Evolutionary conservation across 306 rosid species (phyloP), one percentile per base, ranked within the genome.

Genomic region (Arachis stenosperma): DNA sequence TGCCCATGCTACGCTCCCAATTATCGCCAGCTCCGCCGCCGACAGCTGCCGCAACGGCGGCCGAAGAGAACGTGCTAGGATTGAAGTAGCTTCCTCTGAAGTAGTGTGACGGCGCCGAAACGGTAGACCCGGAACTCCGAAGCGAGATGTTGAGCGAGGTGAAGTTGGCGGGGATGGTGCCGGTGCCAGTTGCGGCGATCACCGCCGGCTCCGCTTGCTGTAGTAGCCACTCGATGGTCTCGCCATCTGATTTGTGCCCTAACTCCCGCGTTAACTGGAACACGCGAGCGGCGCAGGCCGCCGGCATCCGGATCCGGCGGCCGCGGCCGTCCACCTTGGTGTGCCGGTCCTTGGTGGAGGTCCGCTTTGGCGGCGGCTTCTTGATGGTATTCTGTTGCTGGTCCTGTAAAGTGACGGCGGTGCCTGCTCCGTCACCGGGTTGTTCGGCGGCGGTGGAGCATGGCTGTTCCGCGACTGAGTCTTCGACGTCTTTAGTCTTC

Each of bases 261-360:
- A 93, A 85, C 76, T 93, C 98, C 63, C 92, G 58, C 9, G 98
- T 93, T 4, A 93, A 86, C 80, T 93, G 98, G 46, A 93, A 93
- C 52, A 93, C 98, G 78, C 98, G 83, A 22, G 98, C 98, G 0
- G 98, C 98, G 13, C 98, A 93, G 12, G 93, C 88, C 0, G 96
- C 97, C 0, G 98, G 98, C 98, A 93, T 93, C n/a, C 98, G 93
- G 86, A 93, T 93, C 86, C 98, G 90, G 63, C 98, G 98, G 37
- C 98, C 98, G 0, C 98, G 90, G 13, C 98, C 98, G 22, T 93
- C 98, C 0, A 93, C 98, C 37, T 93, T 93, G 0, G 98, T 93
- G 84, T 93, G 98, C 9, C 98, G 74, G 78, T 93, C 98, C 54
- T 93, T 93, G 2, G 96, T 82, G 13, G 97, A 82, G 55, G 82